These are phyloP conservation scores for Brasilioporus rufonigricans DNA, from an alignment of 768 basidiomycete genomes.

Conservation along the genomic window DNA sequence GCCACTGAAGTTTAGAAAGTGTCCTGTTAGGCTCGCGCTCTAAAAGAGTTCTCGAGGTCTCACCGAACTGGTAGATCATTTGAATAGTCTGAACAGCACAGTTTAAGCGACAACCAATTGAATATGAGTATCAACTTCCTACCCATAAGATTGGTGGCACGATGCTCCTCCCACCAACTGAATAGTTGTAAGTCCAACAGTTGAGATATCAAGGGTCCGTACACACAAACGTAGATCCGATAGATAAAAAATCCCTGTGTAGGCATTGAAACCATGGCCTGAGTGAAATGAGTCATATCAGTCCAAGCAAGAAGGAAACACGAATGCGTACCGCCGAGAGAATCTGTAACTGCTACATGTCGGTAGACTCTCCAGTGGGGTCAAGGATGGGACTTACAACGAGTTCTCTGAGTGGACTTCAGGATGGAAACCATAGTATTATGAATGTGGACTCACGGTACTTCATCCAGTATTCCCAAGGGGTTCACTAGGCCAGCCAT, in stretches of 20 bases:
- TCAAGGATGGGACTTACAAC: conserved; percentile 1
- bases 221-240: conserved; percentile 8
- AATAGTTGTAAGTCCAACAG: background rate
- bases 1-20: background rate
- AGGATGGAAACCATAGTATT: too few species aligned
- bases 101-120: background rate
- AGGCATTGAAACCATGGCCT: background rate
- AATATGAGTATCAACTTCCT: background rate
- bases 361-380: background rate
- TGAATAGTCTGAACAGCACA: background rate
- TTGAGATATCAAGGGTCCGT: too few species aligned
- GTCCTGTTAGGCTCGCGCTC: background rate
- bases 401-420: conserved; percentile 2
- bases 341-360: conserved; percentile 6
- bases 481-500: background rate
- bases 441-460: background rate
- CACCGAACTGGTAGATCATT: conserved; percentile 7
- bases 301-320: background rate
- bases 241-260: conserved; percentile 7
- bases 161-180: conserved; percentile 8
- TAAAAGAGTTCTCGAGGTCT: background rate
- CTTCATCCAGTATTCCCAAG: background rate
- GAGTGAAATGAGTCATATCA: background rate
- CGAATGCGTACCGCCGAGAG: background rate
- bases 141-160: conserved; percentile 9